phyloP scores from a whole-genome alignment of 1,139 yeast species.

The Dujonia santamariae region DNA sequence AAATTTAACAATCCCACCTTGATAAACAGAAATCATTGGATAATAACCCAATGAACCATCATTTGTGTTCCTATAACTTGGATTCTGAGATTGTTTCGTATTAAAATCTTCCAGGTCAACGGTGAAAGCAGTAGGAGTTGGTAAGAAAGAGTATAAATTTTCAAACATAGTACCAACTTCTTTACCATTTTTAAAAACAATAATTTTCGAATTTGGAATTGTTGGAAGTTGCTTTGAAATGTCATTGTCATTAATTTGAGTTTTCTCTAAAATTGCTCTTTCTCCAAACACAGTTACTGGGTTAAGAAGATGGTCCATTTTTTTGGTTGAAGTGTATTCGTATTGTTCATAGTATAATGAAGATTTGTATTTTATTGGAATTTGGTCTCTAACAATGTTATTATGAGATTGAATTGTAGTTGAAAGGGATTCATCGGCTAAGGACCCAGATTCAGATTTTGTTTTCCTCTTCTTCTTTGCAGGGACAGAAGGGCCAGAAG shows the following conservation, averaged over 20 bases:
- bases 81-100: slow-evolving; percentile 46
- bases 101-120: slow-evolving; percentile 29
- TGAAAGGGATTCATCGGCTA: slow-evolving; percentile 17
- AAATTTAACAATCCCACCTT: slow-evolving; percentile 71
- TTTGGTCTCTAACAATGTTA: slow-evolving; percentile 70
- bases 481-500: slow-evolving; percentile 11
- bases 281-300: slow-evolving; percentile 75
- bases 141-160: slow-evolving; percentile 71
- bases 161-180: slow-evolving; percentile 63
- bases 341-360: slow-evolving; percentile 80
- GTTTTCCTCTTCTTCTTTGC: slow-evolving; percentile 17
- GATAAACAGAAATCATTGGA: slow-evolving; percentile 84
- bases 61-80: slow-evolving; percentile 53
- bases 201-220: slow-evolving; percentile 57
- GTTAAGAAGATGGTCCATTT: slow-evolving; percentile 71
- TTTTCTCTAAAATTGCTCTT: slow-evolving; percentile 42
- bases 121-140: no score
- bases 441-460: slow-evolving; percentile 8
- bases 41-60: slow-evolving; percentile 89
- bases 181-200: slow-evolving; percentile 75
- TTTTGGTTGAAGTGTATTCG: slow-evolving; percentile 76
- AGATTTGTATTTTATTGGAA: slow-evolving; percentile 80
- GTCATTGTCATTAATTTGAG: slow-evolving; percentile 17
- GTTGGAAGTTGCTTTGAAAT: slow-evolving; percentile 27
- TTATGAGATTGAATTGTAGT: slow-evolving; percentile 18